Conservation (phyloP, 2,329 filamentous ascomycete genomes). For the Epicoccum nigrum region DNA sequence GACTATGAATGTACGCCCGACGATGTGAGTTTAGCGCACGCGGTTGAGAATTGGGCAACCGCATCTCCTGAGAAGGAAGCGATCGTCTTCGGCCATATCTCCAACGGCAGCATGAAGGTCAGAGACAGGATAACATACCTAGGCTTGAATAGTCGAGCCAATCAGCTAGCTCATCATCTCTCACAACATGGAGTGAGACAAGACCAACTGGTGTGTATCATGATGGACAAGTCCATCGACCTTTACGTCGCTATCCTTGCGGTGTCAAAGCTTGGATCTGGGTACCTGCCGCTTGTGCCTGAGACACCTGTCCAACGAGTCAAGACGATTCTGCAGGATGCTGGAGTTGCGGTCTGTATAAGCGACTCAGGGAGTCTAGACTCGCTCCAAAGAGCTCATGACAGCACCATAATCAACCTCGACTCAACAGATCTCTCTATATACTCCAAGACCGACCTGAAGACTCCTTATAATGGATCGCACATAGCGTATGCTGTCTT, state of each 20-base stretch:
- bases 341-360: constrained; percentile 59
- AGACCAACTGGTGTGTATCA: constrained; percentile 70
- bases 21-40: constrained; percentile 39
- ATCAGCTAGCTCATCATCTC: constrained; percentile 67
- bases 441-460: constrained; percentile 47
- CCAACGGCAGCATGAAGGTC: constrained; percentile 38
- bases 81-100: constrained; percentile 65
- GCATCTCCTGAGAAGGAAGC: constrained; percentile 63
- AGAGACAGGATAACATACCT: constrained; percentile 64
- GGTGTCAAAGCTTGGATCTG: constrained; percentile 74
- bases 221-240: constrained; percentile 76
- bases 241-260: constrained; percentile 78
- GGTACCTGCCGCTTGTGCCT: constrained; percentile 79
- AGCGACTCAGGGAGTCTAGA: constrained; percentile 32
- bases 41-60: constrained; percentile 62
- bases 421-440: constrained; percentile 34
- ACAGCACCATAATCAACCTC: constrained; percentile 36
- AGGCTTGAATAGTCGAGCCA: constrained; percentile 68
- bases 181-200: constrained; percentile 53
- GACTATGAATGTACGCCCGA: constrained; percentile 33
- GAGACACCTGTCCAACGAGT: constrained; percentile 70
- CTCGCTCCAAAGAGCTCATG: constrained; percentile 10
- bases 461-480: constrained; percentile 50
- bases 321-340: constrained; percentile 66
- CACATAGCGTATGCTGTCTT: constrained; percentile 78